phyloP scores from a whole-genome alignment of 768 basidiomycete species.

The Auricularia sp. region DNA sequence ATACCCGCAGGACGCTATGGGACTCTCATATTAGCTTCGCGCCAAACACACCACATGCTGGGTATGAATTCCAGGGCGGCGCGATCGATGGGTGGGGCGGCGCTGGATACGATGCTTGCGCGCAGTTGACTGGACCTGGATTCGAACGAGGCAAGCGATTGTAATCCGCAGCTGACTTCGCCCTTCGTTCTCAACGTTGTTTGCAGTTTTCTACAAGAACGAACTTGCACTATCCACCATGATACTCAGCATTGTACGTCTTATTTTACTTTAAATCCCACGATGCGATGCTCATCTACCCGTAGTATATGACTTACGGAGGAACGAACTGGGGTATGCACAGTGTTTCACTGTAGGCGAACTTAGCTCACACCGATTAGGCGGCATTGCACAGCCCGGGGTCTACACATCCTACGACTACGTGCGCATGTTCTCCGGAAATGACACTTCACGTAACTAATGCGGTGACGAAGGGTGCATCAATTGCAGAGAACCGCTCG shows the following conservation, averaged over 20 bases:
- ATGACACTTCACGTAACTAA: background rate
- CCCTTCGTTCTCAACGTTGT: no score
- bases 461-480: slow-evolving; percentile 40
- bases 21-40: slow-evolving; percentile 27
- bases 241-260: slow-evolving; percentile 44
- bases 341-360: slow-evolving; percentile 44
- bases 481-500: slow-evolving; percentile 19
- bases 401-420: slow-evolving; percentile 18
- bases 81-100: slow-evolving; percentile 32
- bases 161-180: no score
- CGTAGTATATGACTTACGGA: slow-evolving; percentile 42
- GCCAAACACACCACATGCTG: slow-evolving; percentile 29
- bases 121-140: slow-evolving; percentile 23
- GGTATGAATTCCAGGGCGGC: slow-evolving; percentile 41
- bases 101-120: slow-evolving; percentile 13
- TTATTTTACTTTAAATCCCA: background rate
- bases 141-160: slow-evolving; percentile 25
- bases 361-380: slow-evolving; percentile 10
- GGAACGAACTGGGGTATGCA: slow-evolving; percentile 39
- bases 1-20: slow-evolving; percentile 12
- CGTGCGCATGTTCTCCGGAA: slow-evolving; percentile 10
- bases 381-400: no score
- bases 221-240: slow-evolving; percentile 38
- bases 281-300: slow-evolving; percentile 1
- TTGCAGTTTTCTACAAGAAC: slow-evolving; percentile 36